Evolutionary conservation across 352 stramenopile species (phyloP).

Genomic region (Thalassiosira oceanica): DNA sequence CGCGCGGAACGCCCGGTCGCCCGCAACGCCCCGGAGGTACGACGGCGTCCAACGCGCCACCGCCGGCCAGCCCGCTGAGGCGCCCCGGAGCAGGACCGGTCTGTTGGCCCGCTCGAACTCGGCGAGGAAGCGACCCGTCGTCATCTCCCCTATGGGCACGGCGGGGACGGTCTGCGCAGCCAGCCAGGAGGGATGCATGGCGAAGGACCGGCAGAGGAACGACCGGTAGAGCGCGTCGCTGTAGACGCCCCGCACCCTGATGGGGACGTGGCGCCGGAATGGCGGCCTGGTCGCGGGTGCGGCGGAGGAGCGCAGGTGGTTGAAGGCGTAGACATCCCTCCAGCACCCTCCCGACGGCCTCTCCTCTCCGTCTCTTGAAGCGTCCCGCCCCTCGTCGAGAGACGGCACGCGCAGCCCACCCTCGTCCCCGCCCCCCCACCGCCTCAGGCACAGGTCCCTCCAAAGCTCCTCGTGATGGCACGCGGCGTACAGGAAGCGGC

Average conservation of each 20-base stretch:
- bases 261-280: constrained; percentile 47
- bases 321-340: constrained; percentile 47
- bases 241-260: constrained; percentile 65
- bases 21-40: constrained; percentile 36
- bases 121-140: constrained; percentile 47
- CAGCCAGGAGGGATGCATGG: constrained; percentile 54
- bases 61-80: constrained; percentile 49
- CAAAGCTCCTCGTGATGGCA: constrained; percentile 78
- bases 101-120: constrained; percentile 69
- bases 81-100: constrained; percentile 64
- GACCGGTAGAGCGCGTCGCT: constrained; percentile 72
- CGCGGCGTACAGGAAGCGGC: constrained; percentile 67
- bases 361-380: constrained; percentile 1
- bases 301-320: constrained; percentile 8
- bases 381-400: neutral
- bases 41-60: constrained; percentile 56
- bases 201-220: constrained; percentile 73
- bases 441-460: constrained; percentile 69
- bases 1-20: constrained; percentile 51
- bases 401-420: constrained; percentile 24
- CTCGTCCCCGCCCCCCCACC: constrained; percentile 43
- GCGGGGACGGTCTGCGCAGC: constrained; percentile 37
- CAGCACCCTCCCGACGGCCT: constrained; percentile 18
- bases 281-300: neutral
- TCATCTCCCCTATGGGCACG: constrained; percentile 41